Evolutionary conservation across 352 stramenopile genomes (phyloP).

Genomic region (Phytophthora cryptogea): DNA sequence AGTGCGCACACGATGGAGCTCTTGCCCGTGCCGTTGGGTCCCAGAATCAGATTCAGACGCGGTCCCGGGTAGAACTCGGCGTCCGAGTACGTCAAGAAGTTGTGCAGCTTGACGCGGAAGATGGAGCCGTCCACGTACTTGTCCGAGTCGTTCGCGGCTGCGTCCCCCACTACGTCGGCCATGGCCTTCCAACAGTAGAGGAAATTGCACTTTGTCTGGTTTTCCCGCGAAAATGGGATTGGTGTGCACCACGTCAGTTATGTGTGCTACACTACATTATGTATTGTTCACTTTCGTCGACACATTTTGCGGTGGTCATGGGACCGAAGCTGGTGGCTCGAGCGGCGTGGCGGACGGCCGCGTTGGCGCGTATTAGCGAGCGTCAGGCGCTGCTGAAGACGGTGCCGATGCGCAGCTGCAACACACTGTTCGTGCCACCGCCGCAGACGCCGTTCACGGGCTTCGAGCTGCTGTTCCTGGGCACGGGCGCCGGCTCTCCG

Average conservation of each 20-base stretch:
- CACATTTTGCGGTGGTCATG: slow-evolving; percentile 8
- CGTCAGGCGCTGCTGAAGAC: slow-evolving; percentile 47
- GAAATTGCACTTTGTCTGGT: slow-evolving; percentile 1
- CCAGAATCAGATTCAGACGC: slow-evolving; percentile 98
- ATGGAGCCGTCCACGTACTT: slow-evolving; percentile 90
- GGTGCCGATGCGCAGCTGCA: slow-evolving; percentile 64
- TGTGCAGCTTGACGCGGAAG: slow-evolving; percentile 91
- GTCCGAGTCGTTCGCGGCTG: slow-evolving; percentile 41
- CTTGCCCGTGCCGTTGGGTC: slow-evolving; percentile 96
- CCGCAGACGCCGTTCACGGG: slow-evolving; percentile 70
- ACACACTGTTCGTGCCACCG: slow-evolving; percentile 44
- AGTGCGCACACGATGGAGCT: slow-evolving; percentile 97
- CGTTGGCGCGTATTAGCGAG: slow-evolving; percentile 39
- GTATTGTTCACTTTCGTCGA: no score
- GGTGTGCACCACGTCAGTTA: neutral
- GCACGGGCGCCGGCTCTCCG: slow-evolving; percentile 78
- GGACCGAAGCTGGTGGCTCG: slow-evolving; percentile 20
- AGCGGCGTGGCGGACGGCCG: slow-evolving; percentile 19
- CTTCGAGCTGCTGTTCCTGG: slow-evolving; percentile 85
- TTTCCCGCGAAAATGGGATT: slow-evolving; percentile 54
- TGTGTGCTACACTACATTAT: no score
- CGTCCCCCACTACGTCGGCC: slow-evolving; percentile 27
- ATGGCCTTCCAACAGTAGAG: slow-evolving; percentile 8
- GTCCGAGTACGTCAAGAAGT: slow-evolving; percentile 95
- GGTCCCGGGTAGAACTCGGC: slow-evolving; percentile 91